Evolutionary conservation across 257 asterid genomes (phyloP).

Genomic region (Ilex aquifolium): DNA sequence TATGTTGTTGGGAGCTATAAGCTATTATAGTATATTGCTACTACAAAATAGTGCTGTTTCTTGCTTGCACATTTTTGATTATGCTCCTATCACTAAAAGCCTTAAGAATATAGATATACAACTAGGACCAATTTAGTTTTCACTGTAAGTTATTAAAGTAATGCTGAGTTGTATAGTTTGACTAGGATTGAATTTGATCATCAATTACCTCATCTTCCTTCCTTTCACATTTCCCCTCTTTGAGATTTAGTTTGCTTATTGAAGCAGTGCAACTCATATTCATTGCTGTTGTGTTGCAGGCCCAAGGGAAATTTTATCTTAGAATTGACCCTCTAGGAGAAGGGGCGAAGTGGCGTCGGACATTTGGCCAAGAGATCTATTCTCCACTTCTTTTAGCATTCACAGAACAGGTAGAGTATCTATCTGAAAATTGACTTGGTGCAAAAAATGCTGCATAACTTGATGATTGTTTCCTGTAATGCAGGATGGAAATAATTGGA

Average conservation of each 20-base stretch:
- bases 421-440: conserved; percentile 8
- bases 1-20: too few species aligned
- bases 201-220: too few species aligned
- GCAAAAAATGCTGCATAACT: conserved; percentile 5
- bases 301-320: conserved; percentile 60
- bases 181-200: too few species aligned
- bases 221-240: background rate
- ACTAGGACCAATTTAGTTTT: too few species aligned
- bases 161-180: too few species aligned
- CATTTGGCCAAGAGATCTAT: conserved; percentile 70
- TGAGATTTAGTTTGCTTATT: background rate
- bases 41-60: too few species aligned
- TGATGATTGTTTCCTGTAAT: conserved; percentile 10
- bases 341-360: conserved; percentile 87
- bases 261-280: conserved; percentile 5
- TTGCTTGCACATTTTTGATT: too few species aligned
- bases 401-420: conserved; percentile 55
- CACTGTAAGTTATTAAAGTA: too few species aligned
- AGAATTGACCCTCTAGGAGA: conserved; percentile 71
- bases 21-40: too few species aligned
- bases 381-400: conserved; percentile 78
- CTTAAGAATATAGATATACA: too few species aligned
- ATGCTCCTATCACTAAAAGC: too few species aligned
- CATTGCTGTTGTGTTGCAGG: conserved; percentile 23
- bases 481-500: conserved; percentile 61